Evolutionary conservation across 1,139 yeast species (phyloP), one percentile per base, ranked within the genome.

Genomic region (Sugiyamaella paludigena): DNA sequence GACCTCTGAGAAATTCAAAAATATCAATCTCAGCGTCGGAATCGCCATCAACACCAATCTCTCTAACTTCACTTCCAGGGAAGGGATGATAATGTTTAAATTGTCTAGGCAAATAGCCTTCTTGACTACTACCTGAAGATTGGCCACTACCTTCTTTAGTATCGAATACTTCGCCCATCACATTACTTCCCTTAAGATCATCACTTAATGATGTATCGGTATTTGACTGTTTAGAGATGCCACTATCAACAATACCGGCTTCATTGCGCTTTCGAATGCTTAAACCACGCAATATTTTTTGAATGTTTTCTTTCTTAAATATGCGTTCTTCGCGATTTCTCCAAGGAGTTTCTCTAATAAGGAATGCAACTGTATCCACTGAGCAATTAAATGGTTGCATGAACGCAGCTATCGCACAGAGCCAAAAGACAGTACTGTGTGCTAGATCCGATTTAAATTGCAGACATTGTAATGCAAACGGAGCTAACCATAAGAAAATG

Each of bases 341-440:
- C 91, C 91, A 84, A 1, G 96, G 96, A 52, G 72, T 77, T 64
- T 89, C 96, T 47, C 95, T 75, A 54, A 82, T 78, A 40, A 85
- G 71, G 61, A 87, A 88, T 11, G 88, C 96, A 33, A 80, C 56
- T 0, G 91, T 75, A 64, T 89, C 95, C 34, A 88, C 82, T 43
- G 83, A 75, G 44, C 95, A 91, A 65, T 83, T 84, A 56, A 86
- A 76, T 1, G 96, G 92, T 65, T 85, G 89, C 76, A 83, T 80
- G 59, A 83, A 83, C 0, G 94, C 85, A 11, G 86, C 81, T 52
- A 84, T 68, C 44, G 80, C 77, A 49, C 80, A 77, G 39, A 87
- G 67, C 86, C 94, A 85, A 55, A 76, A 77, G 7, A 81, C 73
- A 0, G 84, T 81, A 0, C 77, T 75, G 72, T 75, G 2, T 7